Percentiles rank a stretch among this genome's conserved stretches.
Conservation (phyloP, 108 stramenopile genomes). For the Fistulifera solaris region DNA sequence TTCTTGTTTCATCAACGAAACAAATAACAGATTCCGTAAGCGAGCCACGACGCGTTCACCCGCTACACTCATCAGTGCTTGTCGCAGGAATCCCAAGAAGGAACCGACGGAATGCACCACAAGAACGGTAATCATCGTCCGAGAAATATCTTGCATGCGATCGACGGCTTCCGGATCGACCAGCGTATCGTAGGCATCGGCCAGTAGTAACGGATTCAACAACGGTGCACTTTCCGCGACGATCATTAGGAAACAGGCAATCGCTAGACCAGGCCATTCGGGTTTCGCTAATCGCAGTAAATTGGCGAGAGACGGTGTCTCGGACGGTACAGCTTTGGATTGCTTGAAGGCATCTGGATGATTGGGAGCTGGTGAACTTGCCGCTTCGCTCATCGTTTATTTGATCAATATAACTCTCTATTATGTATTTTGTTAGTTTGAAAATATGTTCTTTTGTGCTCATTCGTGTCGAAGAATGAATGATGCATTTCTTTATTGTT, state of each 20-base stretch:
- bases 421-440: too few species aligned
- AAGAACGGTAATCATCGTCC: constrained; percentile 20
- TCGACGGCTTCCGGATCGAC: constrained; percentile 19
- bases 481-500: too few species aligned
- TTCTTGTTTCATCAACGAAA: constrained; percentile 56
- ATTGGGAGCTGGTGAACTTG: too few species aligned
- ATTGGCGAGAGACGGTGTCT: neutral
- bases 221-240: constrained; percentile 20
- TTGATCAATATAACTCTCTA: too few species aligned
- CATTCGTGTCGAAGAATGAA: too few species aligned
- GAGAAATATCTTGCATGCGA: constrained; percentile 24
- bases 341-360: too few species aligned
- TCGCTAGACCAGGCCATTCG: constrained; percentile 16
- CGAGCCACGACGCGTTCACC: constrained; percentile 76
- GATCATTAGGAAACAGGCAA: constrained; percentile 26
- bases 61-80: constrained; percentile 29
- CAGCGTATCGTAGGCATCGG: constrained; percentile 29
- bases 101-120: constrained; percentile 12
- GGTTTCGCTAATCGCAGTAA: constrained; percentile 8
- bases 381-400: too few species aligned
- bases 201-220: constrained; percentile 25
- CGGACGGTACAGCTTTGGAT: too few species aligned
- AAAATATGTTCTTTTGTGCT: too few species aligned
- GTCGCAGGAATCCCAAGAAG: constrained; percentile 33
- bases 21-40: constrained; percentile 42